phyloP scores from a whole-genome alignment of 345 rosid genomes.

The Trapa incisa region DNA sequence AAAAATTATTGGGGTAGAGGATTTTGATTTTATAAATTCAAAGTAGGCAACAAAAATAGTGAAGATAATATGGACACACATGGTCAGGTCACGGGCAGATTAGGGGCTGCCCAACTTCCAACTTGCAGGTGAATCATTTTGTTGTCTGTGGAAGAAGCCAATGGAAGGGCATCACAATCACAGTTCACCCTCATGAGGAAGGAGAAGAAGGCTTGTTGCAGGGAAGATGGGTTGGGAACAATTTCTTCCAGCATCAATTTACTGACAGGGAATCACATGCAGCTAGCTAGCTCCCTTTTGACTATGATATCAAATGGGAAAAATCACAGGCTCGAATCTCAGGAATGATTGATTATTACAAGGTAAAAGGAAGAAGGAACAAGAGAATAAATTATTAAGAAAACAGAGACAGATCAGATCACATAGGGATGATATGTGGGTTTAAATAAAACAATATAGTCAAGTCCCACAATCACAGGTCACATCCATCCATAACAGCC shows the following conservation, averaged over 20 bases:
- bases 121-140: conserved; percentile 3
- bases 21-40: no score
- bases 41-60: background rate
- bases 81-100: background rate
- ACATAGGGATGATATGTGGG: background rate
- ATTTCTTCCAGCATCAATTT: background rate
- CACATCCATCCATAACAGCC: background rate
- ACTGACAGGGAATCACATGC: background rate
- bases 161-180: background rate
- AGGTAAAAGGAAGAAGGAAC: no score
- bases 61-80: background rate
- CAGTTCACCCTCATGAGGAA: background rate
- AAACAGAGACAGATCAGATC: no score
- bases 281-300: background rate
- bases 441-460: background rate
- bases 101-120: background rate
- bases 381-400: background rate
- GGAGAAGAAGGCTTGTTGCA: background rate
- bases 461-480: background rate
- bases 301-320: background rate
- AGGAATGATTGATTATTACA: no score
- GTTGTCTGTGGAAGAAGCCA: background rate
- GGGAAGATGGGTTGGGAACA: background rate
- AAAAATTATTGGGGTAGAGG: no score
- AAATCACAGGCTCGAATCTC: background rate